Base-by-base conservation (phyloP, 2,329 filamentous ascomycete species). In the Xylaria sp. region DNA sequence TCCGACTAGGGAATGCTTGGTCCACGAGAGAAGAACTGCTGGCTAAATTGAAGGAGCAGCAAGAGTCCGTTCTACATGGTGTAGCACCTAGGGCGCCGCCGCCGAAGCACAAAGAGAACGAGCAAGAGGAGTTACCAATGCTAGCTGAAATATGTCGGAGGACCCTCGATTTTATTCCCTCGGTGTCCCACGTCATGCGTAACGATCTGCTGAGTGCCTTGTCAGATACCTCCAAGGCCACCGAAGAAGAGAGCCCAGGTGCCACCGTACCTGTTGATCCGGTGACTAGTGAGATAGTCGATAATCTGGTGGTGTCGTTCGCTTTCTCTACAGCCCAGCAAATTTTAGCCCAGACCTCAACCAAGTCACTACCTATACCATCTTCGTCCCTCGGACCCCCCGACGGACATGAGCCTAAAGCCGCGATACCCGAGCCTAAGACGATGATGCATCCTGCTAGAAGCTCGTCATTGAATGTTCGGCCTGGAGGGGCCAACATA, bases 81-180 rank as follows among this genome's bases (percentile, higher is more conserved):
- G 86, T 88, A 3, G 86, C 88, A 1, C 85, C 88, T 1, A 78
- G 85, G 42, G 81, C 83, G 0, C 83, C 81, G 8, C 81, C 84
- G 0, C 80, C 83, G 0, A 85, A 84, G 27, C 82, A 83, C 47
- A 82, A 83, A 0, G 87, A 89, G 61, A 77, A 78, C 50, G 90
- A 92, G 69, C 78, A 85, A 0, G 93, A 97, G 78, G 92, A 97
- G 74, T 81, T 98, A 27, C 82, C 87, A 9, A 88, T 94, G 69
- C 85, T 98, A n/a, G 92, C 93, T 0, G 94, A 98, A 76, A 89
- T 98, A 32, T 97, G 94, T 77, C 89, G 90, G 69, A 88, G 94
- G 66, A 90, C 93, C 1, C 85, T 96, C 9, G 90, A 93, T 69
- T 98, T 98, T 74, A 91, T 98, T 45, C 91, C 93, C 1, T 88